phyloP scores from a whole-genome alignment of 2,329 filamentous ascomycete genomes.

The Pseudogymnoascus pannorum region DNA sequence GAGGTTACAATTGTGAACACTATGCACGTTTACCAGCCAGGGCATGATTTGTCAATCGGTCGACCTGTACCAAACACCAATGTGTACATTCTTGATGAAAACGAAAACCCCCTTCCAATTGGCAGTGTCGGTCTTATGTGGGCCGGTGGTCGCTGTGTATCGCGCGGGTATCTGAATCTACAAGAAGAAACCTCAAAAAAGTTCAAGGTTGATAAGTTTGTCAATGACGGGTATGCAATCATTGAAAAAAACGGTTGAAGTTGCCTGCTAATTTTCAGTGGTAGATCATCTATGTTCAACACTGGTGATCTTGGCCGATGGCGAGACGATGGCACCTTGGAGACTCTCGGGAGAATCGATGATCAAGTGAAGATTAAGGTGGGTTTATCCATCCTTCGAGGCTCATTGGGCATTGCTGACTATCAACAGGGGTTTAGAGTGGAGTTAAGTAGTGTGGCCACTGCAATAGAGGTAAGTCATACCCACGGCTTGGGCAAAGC shows the following conservation, averaged over 20 bases:
- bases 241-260: neutral
- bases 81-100: slow-evolving; percentile 46
- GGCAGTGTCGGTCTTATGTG: slow-evolving; percentile 47
- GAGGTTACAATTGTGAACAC: slow-evolving; percentile 55
- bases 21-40: slow-evolving; percentile 42
- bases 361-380: slow-evolving; percentile 56
- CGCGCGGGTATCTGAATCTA: slow-evolving; percentile 48
- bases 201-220: slow-evolving; percentile 45
- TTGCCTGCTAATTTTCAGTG: neutral
- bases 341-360: slow-evolving; percentile 50
- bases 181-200: slow-evolving; percentile 42
- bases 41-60: slow-evolving; percentile 45
- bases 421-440: slow-evolving; percentile 46
- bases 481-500: neutral
- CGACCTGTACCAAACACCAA: slow-evolving; percentile 49
- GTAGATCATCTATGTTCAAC: slow-evolving; percentile 47
- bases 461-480: slow-evolving; percentile 38
- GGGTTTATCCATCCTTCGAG: slow-evolving; percentile 9
- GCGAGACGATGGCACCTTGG: slow-evolving; percentile 44
- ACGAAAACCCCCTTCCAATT: slow-evolving; percentile 37
- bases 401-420: neutral
- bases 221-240: slow-evolving; percentile 40
- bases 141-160: slow-evolving; percentile 49
- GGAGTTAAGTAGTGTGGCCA: slow-evolving; percentile 50
- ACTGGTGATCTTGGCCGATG: slow-evolving; percentile 53